Evolutionary conservation across 2,329 filamentous ascomycete genomes (phyloP).

Genomic region (Claviceps quebecensis): DNA sequence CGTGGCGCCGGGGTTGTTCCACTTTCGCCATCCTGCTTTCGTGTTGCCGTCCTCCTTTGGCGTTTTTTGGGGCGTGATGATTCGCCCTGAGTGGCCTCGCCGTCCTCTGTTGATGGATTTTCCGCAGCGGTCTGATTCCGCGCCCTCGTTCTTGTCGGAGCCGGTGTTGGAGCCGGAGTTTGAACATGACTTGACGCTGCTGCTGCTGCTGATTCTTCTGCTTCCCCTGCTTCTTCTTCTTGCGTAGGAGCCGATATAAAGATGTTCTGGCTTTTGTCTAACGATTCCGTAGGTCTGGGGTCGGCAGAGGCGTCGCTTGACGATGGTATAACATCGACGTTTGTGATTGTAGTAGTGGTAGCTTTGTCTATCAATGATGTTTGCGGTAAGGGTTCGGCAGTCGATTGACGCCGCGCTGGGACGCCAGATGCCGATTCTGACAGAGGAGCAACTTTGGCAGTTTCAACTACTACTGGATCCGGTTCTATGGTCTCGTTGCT

Average conservation of each 20-base stretch:
- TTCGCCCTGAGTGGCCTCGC: neutral
- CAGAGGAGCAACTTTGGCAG: neutral
- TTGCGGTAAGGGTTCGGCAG: neutral
- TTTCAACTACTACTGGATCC: neutral
- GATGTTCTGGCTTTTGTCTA: neutral
- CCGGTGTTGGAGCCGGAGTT: neutral
- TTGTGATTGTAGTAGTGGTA: neutral
- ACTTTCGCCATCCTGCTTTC: slow-evolving; percentile 8
- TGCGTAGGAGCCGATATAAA: neutral
- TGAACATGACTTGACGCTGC: too few species aligned
- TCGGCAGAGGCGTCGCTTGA: neutral
- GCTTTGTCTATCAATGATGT: slow-evolving; percentile 3
- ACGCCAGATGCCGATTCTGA: neutral
- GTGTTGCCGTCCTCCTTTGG: slow-evolving; percentile 17
- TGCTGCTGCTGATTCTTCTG: too few species aligned
- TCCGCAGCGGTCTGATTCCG: slow-evolving; percentile 5
- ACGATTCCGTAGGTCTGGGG: neutral
- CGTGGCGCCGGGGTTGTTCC: slow-evolving; percentile 10
- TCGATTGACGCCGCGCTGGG: slow-evolving; percentile 2
- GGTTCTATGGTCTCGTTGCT: neutral
- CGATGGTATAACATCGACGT: neutral
- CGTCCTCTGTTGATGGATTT: slow-evolving; percentile 7
- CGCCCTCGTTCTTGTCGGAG: slow-evolving; percentile 8
- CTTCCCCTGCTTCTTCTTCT: slow-evolving; percentile 2
- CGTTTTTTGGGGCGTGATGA: slow-evolving; percentile 17